Conservation (phyloP, 768 basidiomycete genomes). For the Fibroporia radiculosa region DNA sequence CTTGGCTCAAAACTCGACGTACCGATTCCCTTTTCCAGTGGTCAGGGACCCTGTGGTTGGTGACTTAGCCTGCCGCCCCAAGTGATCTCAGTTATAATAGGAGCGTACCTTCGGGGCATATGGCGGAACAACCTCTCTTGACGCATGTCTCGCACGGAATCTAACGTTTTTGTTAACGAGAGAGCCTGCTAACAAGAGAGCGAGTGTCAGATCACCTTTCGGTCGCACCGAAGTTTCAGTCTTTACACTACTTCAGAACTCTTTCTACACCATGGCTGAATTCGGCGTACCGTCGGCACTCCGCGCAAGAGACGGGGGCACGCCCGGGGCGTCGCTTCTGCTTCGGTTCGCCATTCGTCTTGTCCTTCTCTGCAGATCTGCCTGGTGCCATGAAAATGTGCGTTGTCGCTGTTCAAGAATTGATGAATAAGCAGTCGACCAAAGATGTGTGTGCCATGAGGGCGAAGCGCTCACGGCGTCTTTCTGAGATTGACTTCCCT, state of each 20-base stretch:
- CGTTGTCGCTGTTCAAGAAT: too few relatives aligned
- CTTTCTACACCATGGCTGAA: neutral
- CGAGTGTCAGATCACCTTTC: constrained; percentile 18
- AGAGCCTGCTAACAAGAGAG: neutral
- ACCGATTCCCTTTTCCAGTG: constrained; percentile 56
- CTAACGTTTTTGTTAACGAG: constrained; percentile 25
- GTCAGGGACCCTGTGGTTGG: constrained; percentile 38
- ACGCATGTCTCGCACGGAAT: constrained; percentile 75
- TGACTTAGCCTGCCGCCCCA: too few relatives aligned
- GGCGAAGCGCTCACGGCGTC: neutral
- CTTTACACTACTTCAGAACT: constrained; percentile 8
- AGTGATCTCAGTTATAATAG: constrained; percentile 4
- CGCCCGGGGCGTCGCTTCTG: constrained; percentile 41
- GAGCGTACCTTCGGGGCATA: constrained; percentile 67
- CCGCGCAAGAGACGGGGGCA: constrained; percentile 33
- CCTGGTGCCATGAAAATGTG: constrained; percentile 5
- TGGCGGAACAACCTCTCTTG: constrained; percentile 63
- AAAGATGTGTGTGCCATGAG: too few relatives aligned
- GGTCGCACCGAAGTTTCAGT: constrained; percentile 27
- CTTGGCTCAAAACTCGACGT: constrained; percentile 2
- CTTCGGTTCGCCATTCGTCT: constrained; percentile 18
- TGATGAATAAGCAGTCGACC: too few relatives aligned
- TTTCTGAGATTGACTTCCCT: neutral
- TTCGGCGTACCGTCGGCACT: constrained; percentile 24
- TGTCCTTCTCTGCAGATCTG: constrained; percentile 8